These are phyloP conservation scores for Chaetomiaceae sp. DNA, from an alignment of 2,329 filamentous ascomycete species.

Conservation along the genomic window DNA sequence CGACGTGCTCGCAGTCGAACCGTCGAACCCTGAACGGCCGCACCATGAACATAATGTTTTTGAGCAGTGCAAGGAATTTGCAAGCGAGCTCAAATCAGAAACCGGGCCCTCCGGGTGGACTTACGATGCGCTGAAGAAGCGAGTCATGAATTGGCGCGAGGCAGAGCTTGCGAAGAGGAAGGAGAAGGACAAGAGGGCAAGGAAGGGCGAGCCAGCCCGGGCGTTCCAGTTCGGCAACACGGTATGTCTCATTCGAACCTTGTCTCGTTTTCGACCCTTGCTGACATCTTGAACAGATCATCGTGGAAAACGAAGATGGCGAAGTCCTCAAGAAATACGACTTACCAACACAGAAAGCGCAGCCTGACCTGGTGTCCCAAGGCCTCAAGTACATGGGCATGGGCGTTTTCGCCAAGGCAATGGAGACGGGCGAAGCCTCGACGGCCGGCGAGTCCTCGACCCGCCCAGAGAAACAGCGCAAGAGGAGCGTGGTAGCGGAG, in stretches of 20 bases:
- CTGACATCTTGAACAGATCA: constrained; percentile 50
- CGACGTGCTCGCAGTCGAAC: constrained; percentile 70
- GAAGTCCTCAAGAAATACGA: constrained; percentile 84
- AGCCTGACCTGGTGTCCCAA: constrained; percentile 38
- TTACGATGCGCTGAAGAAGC: constrained; percentile 45
- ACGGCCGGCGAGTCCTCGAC: constrained; percentile 28
- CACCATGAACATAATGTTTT: constrained; percentile 17
- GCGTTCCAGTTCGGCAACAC: constrained; percentile 84
- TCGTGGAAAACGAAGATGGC: constrained; percentile 81
- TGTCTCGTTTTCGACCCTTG: neutral
- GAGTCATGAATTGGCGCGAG: constrained; percentile 49
- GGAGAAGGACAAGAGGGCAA: constrained; percentile 50
- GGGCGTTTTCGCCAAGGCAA: constrained; percentile 40
- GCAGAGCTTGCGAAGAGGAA: constrained; percentile 61
- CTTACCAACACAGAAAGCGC: constrained; percentile 53
- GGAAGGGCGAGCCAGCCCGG: constrained; percentile 66
- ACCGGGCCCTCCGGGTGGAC: constrained; percentile 38
- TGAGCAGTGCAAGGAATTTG: constrained; percentile 26
- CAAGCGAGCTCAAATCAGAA: constrained; percentile 33
- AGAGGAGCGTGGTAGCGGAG: constrained; percentile 40
- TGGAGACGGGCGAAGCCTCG: constrained; percentile 30
- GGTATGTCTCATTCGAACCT: constrained; percentile 39
- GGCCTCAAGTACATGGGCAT: constrained; percentile 54
- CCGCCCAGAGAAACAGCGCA: constrained; percentile 31
- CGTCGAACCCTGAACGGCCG: constrained; percentile 34